phyloP scores from a whole-genome alignment of 2,329 filamentous ascomycete genomes.

The Xylariales sp. region DNA sequence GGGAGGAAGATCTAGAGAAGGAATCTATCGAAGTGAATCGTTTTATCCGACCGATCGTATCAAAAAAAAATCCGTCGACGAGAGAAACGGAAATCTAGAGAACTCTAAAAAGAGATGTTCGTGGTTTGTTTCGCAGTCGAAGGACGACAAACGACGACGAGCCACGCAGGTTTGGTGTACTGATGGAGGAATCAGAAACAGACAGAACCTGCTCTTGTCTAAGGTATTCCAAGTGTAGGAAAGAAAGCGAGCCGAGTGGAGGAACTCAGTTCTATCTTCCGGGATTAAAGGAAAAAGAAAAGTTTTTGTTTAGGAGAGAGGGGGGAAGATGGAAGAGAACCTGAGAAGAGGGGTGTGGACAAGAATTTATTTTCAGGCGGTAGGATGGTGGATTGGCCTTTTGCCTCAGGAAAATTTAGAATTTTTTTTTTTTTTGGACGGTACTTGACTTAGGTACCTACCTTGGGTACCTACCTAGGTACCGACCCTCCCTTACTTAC shows the following conservation, averaged over 20 bases:
- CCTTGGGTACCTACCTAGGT: not conserved
- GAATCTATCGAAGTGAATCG: conserved; percentile 41
- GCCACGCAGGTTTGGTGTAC: conserved; percentile 33
- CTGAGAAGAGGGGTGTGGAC: conserved; percentile 36
- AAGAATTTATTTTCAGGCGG: conserved; percentile 39
- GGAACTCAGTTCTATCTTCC: conserved; percentile 42
- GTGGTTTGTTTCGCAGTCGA: conserved; percentile 20
- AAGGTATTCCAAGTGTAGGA: conserved; percentile 29
- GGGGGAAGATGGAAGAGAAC: conserved; percentile 12
- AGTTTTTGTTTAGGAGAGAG: conserved; percentile 24
- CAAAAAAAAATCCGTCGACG: conserved; percentile 20
- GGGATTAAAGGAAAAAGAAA: conserved; percentile 35
- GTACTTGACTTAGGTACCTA: conserved; percentile 5
- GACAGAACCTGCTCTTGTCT: conserved; percentile 34
- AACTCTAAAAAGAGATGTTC: conserved; percentile 33
- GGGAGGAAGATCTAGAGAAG: conserved; percentile 29
- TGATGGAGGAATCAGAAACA: conserved; percentile 38
- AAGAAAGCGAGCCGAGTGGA: conserved; percentile 38
- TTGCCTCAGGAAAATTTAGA: conserved; percentile 34
- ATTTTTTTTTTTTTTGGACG: conserved; percentile 26
- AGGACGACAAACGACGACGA: conserved; percentile 17
- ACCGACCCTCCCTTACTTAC: not conserved
- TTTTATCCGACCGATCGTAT: conserved; percentile 41
- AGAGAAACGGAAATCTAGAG: conserved; percentile 32
- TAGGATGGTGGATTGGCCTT: conserved; percentile 29